Percentiles rank a stretch among this genome's conserved stretches.
Evolutionary conservation across 208 protist species (phyloP).

Genomic region (Acanthamoeba lenticulata): DNA sequence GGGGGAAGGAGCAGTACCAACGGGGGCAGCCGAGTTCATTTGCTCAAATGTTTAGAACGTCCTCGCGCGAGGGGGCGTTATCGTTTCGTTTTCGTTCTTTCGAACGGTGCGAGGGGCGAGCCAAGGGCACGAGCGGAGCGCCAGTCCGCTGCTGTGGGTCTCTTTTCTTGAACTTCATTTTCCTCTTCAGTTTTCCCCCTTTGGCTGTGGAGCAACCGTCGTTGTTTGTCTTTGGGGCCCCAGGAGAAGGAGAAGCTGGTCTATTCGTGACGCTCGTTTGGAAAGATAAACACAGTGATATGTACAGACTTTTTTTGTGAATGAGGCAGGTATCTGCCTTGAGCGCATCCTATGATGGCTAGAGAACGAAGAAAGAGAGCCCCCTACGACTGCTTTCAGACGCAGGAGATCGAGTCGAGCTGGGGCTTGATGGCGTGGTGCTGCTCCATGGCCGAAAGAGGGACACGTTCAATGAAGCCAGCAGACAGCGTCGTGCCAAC

Average conservation of each 20-base stretch:
- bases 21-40: not conserved
- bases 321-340: too few relatives aligned
- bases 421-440: not conserved
- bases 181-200: too few relatives aligned
- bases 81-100: not conserved
- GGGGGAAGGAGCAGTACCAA: not conserved
- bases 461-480: not conserved
- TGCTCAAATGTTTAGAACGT: not conserved
- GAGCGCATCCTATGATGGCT: not conserved
- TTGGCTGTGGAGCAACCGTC: too few relatives aligned
- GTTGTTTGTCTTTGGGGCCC: too few relatives aligned
- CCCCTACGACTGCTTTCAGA: not conserved
- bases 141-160: too few relatives aligned
- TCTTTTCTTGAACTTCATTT: too few relatives aligned
- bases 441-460: not conserved
- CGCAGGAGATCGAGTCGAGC: slow-evolving; percentile 8
- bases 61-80: too few relatives aligned
- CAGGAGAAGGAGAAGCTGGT: too few relatives aligned
- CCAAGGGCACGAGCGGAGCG: too few relatives aligned
- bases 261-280: too few relatives aligned
- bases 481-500: not conserved
- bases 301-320: too few relatives aligned
- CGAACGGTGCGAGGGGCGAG: not conserved
- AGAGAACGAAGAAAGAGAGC: not conserved
- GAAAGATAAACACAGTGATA: too few relatives aligned